Base-by-base conservation (phyloP, 208 protist species). In the Wallacemonas sp. region DNA sequence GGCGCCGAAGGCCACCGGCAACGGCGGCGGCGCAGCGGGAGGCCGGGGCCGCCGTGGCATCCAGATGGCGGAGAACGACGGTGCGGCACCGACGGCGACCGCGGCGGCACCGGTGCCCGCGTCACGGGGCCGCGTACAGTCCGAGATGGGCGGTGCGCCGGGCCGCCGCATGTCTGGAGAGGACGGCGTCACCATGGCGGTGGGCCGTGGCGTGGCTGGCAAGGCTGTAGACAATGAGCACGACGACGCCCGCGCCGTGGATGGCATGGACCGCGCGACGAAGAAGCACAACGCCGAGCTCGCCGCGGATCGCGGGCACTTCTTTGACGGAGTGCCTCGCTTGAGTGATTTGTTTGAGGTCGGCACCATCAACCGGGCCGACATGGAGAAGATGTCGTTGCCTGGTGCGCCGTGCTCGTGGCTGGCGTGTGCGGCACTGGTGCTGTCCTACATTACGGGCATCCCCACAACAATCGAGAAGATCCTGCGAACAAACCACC, bases 401-500 rank as follows among this genome's bases (percentile, higher is more conserved):
- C 34, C 66, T 4, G 79, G 79, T 32, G 87, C 82, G 12, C 82
- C 86, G 48, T 97, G 89, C 78, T 77, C 79, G 34, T 93, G 88
- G 87, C 75, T 97, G 48, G 69, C 73, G 30, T 92, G 89, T 41
- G 81, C 81, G 22, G 76, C 89, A 19, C 67, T 97, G 13, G 81
- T 87, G 26, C 82, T 93, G 48, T 88, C 78, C 61, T 93, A 84
- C 70, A 66, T 95, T 30, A 81, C 87, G 0, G 75, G 77, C 10
- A 69, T 91, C 32, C 71, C 76, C 1, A 92, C 85, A 3, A 45
- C 80, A 13, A 71, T 97, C 19, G 88, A 94, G 71, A 87, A 91
- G 75, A 64, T 97, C 55, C 76, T 97, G 50, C 71, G 76, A 12
- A 63, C 81, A 10, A 94, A 94, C 65, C 83, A 86, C 72, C 82